Evolutionary conservation across 129 eudicot genomes (phyloP).

Genomic region (Tanacetum coccineum): DNA sequence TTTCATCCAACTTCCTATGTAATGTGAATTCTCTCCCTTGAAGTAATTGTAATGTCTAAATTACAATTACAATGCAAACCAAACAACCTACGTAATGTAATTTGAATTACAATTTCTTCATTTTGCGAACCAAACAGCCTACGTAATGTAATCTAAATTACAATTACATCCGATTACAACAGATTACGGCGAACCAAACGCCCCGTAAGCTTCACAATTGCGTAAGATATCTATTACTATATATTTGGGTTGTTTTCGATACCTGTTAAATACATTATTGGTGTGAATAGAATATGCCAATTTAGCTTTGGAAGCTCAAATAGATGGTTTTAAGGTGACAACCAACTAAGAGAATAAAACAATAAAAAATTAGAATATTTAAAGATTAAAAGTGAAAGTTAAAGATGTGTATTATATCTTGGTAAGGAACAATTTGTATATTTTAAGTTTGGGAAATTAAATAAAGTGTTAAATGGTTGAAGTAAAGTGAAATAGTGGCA

Average conservation of each 20-base stretch:
- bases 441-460: slow-evolving; percentile 16
- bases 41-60: too few species aligned
- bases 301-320: slow-evolving; percentile 15
- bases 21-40: too few species aligned
- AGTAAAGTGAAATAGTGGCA: slow-evolving; percentile 32
- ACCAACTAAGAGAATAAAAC: slow-evolving; percentile 14
- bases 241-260: not conserved
- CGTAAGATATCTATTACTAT: not conserved
- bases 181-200: too few species aligned
- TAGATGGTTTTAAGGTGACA: slow-evolving; percentile 35
- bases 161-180: too few species aligned
- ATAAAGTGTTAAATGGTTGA: slow-evolving; percentile 25
- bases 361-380: not conserved
- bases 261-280: not conserved
- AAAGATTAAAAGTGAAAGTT: not conserved
- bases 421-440: slow-evolving; percentile 25
- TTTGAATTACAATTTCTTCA: too few species aligned
- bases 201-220: not conserved
- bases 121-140: too few species aligned
- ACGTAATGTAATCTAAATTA: too few species aligned
- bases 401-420: slow-evolving; percentile 25
- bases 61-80: too few species aligned
- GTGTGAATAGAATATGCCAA: slow-evolving; percentile 3
- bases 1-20: too few species aligned
- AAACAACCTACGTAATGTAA: too few species aligned